phyloP scores from a whole-genome alignment of 1,284 basidiomycete species.

The Xerocomus nothofagi region DNA sequence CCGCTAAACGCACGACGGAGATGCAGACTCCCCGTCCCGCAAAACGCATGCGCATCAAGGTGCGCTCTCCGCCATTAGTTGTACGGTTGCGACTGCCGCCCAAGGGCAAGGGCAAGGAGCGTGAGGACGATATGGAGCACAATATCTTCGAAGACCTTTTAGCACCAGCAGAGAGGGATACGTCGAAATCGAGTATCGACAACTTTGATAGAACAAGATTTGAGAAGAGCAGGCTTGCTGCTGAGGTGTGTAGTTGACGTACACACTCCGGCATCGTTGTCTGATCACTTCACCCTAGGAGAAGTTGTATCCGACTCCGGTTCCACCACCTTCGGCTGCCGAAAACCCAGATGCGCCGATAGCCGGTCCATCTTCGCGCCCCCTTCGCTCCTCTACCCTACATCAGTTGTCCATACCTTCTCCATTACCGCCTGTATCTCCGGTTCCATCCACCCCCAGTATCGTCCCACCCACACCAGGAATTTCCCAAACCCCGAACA shows the following conservation, averaged over 20 bases:
- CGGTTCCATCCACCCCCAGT: slow-evolving; percentile 42
- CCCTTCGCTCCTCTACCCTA: slow-evolving; percentile 56
- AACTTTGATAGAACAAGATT: slow-evolving; percentile 75
- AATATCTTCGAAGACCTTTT: slow-evolving; percentile 87
- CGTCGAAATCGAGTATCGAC: slow-evolving; percentile 65
- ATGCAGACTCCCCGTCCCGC: slow-evolving; percentile 30
- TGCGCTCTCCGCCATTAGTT: slow-evolving; percentile 38
- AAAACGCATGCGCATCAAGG: slow-evolving; percentile 43
- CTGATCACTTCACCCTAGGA: slow-evolving; percentile 40
- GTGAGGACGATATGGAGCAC: slow-evolving; percentile 54
- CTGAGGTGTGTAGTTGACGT: slow-evolving; percentile 56
- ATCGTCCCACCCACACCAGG: slow-evolving; percentile 38
- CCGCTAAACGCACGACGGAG: slow-evolving; percentile 27
- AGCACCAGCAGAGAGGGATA: slow-evolving; percentile 71
- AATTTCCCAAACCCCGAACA: slow-evolving; percentile 31
- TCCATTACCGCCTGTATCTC: slow-evolving; percentile 30
- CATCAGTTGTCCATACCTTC: slow-evolving; percentile 40
- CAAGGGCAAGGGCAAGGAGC: slow-evolving; percentile 59
- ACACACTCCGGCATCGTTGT: neutral
- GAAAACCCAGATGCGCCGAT: slow-evolving; percentile 46
- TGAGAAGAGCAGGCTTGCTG: slow-evolving; percentile 66
- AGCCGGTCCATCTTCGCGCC: slow-evolving; percentile 60
- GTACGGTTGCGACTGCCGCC: slow-evolving; percentile 57
- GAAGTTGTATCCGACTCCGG: slow-evolving; percentile 50
- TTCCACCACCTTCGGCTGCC: slow-evolving; percentile 33